phyloP scores from a whole-genome alignment of 179 eudicot genomes.

The Vitellaria paradoxa region DNA sequence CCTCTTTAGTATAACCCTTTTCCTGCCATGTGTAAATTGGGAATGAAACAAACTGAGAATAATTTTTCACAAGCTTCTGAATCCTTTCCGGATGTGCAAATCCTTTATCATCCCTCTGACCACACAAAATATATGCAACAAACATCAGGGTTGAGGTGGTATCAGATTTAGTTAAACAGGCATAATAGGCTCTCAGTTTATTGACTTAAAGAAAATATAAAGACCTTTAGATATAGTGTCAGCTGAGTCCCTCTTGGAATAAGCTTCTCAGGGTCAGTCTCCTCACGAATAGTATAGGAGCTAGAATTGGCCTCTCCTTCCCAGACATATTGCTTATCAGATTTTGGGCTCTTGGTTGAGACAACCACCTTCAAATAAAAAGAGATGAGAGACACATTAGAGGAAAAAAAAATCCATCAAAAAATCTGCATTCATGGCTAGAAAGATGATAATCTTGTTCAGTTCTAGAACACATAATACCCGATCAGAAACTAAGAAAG shows the following conservation, averaged over 20 bases:
- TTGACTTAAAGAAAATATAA: neutral
- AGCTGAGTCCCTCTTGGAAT: conserved; percentile 90
- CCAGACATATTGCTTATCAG: conserved; percentile 95
- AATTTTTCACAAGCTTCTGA: conserved; percentile 85
- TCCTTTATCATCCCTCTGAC: conserved; percentile 77
- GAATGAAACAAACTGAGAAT: conserved; percentile 98
- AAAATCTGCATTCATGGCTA: neutral
- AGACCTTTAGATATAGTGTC: conserved; percentile 77
- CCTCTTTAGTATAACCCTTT: conserved; percentile 94
- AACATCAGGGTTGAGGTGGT: conserved; percentile 13
- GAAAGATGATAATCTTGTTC: neutral
- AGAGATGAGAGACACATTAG: neutral
- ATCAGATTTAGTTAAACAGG: neutral
- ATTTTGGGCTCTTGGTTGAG: conserved; percentile 87
- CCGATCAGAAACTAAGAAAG: conserved; percentile 92
- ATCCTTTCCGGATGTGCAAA: conserved; percentile 94
- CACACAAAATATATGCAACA: conserved; percentile 11
- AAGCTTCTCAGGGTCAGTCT: conserved; percentile 77
- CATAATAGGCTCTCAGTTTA: neutral
- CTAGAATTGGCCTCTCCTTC: conserved; percentile 96
- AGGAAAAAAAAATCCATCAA: neutral
- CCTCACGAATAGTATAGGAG: conserved; percentile 85
- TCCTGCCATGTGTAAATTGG: conserved; percentile 99
- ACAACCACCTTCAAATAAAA: conserved; percentile 59
- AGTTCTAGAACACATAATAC: conserved; percentile 31